Percentiles rank a stretch among this genome's conserved stretches.
These are phyloP conservation scores for Elaeagnus macrophylla DNA, from an alignment of 306 rosid species.

Conservation along the genomic window DNA sequence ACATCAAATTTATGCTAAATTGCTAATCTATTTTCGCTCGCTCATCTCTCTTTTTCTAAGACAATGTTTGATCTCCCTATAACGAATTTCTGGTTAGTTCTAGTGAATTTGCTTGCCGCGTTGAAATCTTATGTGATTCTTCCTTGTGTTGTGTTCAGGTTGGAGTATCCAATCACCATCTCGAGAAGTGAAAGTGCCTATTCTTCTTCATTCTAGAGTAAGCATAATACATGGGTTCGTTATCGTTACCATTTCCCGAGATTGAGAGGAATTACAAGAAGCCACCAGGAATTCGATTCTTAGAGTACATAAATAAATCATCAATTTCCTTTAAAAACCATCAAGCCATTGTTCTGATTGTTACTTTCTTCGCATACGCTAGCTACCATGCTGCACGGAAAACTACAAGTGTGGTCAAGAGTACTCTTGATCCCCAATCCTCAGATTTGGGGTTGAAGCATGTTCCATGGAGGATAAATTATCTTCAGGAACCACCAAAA, in stretches of 20 bases:
- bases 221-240: conserved; percentile 40
- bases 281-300: conserved; percentile 46
- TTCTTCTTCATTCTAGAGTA: conserved; percentile 18
- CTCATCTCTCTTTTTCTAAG: neutral
- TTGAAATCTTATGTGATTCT: neutral
- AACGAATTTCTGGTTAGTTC: neutral
- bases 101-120: neutral
- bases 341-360: conserved; percentile 68
- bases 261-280: conserved; percentile 25
- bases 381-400: conserved; percentile 90
- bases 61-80: neutral
- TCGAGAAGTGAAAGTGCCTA: conserved; percentile 21
- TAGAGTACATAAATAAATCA: conserved; percentile 50
- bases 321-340: conserved; percentile 68
- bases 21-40: neutral
- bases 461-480: conserved; percentile 21
- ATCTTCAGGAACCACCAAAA: conserved; percentile 18
- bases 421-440: conserved; percentile 82
- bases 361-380: conserved; percentile 81
- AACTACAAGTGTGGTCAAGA: conserved; percentile 88
- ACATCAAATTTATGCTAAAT: neutral
- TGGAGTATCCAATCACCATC: conserved; percentile 14
- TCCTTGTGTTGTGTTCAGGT: conserved; percentile 15
- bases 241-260: conserved; percentile 29
- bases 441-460: conserved; percentile 29